Conservation (phyloP, 345 rosid species). For the Camelina neglecta region DNA sequence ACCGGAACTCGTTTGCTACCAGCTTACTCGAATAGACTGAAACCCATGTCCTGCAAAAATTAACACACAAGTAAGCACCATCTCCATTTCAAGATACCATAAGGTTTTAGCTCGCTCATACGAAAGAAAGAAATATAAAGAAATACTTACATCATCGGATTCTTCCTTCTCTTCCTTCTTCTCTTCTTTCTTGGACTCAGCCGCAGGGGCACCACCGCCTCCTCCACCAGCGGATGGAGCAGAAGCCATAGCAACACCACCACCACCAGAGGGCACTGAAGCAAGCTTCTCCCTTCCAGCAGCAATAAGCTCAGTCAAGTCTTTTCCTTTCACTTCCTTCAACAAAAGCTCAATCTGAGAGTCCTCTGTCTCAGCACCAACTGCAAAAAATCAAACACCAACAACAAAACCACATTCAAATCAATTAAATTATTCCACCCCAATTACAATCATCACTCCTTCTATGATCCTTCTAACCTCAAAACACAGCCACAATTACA, state of each 20-base stretch:
- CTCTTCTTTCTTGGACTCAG: constrained; percentile 84
- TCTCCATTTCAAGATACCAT: not conserved
- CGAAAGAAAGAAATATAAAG: not conserved
- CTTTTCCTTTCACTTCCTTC: constrained; percentile 70
- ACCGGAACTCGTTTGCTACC: not conserved
- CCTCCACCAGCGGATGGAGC: constrained; percentile 49
- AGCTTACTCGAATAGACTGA: constrained; percentile 60
- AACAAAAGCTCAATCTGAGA: constrained; percentile 65
- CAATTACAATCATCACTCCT: not conserved
- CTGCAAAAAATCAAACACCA: constrained; percentile 40
- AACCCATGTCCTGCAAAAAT: constrained; percentile 67
- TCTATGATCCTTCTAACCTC: too few species aligned
- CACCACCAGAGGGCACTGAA: constrained; percentile 71
- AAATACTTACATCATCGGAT: constrained; percentile 70
- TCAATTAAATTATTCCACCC: not conserved
- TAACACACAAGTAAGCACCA: constrained; percentile 3
- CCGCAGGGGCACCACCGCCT: constrained; percentile 52
- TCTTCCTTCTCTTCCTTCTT: constrained; percentile 82
- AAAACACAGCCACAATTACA: too few species aligned
- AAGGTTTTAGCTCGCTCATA: too few species aligned
- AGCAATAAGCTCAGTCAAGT: constrained; percentile 76
- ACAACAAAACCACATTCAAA: not conserved
- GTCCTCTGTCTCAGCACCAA: constrained; percentile 73
- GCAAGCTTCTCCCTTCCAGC: constrained; percentile 85
- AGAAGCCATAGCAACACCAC: constrained; percentile 49